Percentiles rank a stretch among this genome's conserved stretches.
phyloP scores from a whole-genome alignment of 768 basidiomycete genomes.

The Mycena epipterygia region DNA sequence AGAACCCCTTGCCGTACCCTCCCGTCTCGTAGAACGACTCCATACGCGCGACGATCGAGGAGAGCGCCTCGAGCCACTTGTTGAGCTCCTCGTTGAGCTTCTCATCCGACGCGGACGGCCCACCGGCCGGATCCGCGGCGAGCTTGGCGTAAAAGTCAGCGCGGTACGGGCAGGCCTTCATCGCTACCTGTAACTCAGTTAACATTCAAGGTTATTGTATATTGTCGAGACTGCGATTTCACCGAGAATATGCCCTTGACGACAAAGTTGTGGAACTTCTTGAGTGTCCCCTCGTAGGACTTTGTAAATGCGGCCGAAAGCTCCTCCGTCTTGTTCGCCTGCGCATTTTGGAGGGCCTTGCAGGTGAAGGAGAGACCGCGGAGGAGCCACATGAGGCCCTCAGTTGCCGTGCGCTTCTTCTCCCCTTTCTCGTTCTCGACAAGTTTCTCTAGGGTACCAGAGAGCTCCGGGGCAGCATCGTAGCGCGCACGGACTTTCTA shows the following conservation, averaged over 20 bases:
- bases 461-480: slow-evolving; percentile 72
- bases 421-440: slow-evolving; percentile 87
- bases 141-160: slow-evolving; percentile 78
- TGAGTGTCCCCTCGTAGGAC: slow-evolving; percentile 87
- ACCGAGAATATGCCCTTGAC: slow-evolving; percentile 73
- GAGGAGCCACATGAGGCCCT: slow-evolving; percentile 94
- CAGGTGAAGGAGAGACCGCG: slow-evolving; percentile 94
- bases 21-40: slow-evolving; percentile 73
- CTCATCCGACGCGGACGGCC: slow-evolving; percentile 58
- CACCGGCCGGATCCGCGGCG: slow-evolving; percentile 69
- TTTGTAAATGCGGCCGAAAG: slow-evolving; percentile 82
- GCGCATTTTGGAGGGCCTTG: slow-evolving; percentile 79
- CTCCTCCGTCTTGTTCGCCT: slow-evolving; percentile 73
- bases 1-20: slow-evolving; percentile 67
- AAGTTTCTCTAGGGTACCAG: slow-evolving; percentile 86
- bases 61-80: slow-evolving; percentile 77
- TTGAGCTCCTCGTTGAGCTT: slow-evolving; percentile 70
- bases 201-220: not conserved
- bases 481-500: slow-evolving; percentile 94
- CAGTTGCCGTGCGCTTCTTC: slow-evolving; percentile 90
- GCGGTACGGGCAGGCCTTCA: slow-evolving; percentile 78
- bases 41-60: slow-evolving; percentile 66
- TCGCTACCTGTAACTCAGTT: slow-evolving; percentile 60
- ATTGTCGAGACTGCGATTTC: slow-evolving; percentile 45
- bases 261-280: slow-evolving; percentile 86